Base-by-base conservation (phyloP, 805 yeast species). In the Metschnikowia gelsemii region DNA sequence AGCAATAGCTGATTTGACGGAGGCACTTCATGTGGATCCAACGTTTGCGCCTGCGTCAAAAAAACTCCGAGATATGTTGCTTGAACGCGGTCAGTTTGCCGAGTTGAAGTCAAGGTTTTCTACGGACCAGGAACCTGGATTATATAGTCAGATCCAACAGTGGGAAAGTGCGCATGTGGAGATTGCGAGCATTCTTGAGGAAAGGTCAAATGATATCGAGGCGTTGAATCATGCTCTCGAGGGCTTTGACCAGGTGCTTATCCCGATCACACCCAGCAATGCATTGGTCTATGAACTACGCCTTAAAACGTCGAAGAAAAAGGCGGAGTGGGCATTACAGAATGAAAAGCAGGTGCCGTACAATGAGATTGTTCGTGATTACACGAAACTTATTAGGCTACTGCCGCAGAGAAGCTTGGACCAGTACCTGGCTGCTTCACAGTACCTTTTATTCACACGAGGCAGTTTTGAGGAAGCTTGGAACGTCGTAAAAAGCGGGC, bases 401-500 rank as follows among this genome's bases (percentile, higher is more conserved):
- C 60, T 53, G 38, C 66, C 72, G 0, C 50, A 46, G 34, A 38
- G 46, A 11, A 56, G 61, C 38, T 45, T 66, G 30, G 38, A 50
- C 3, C 40, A 47, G 33, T 70, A 65, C 49, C 48, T 46, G 16
- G 41, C 43, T 12, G 40, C 60, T 14, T 50, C 73, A 1, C 56
- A 63, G 19, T 61, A 58, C 42, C 50, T 66, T 42, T 61, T 76
- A 36, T 80, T 72, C 51, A 74, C 80, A 5, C 68, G 79, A 28
- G 66, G 70, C 27, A 78, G 79, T 29, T 78, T 73, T 44, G 76
- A 76, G 12, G 70, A 70, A 19, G 74, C 84, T 0, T 62, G 76
- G 52, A 69, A 61, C 44, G 68, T 72, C 28, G 68, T 82, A 19
- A 76, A 82, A 50, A 80, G 76, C 48, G 89, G 97, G 58, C 65